Conservation (phyloP, 176 grass and related monocot genomes). For the Juncus inflexus region DNA sequence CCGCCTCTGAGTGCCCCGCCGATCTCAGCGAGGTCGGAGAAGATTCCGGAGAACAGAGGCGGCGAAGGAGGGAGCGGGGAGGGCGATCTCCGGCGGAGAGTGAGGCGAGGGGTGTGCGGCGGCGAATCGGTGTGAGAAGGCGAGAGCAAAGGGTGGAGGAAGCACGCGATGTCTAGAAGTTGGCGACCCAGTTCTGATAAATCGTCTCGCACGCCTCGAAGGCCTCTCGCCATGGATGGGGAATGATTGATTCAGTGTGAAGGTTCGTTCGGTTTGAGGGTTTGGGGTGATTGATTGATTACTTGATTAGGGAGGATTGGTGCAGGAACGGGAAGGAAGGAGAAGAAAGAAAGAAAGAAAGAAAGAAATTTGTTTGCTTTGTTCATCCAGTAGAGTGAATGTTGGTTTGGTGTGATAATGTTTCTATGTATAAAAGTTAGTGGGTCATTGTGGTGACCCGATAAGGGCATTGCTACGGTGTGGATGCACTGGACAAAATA, state of each 20-base stretch:
- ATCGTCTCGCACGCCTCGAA: slow-evolving; percentile 93
- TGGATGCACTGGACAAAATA: background rate
- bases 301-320: background rate
- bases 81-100: slow-evolving; percentile 27
- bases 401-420: background rate
- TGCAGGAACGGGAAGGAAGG: background rate
- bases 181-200: slow-evolving; percentile 89
- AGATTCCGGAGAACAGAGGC: slow-evolving; percentile 58
- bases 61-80: slow-evolving; percentile 31
- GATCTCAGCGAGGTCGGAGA: slow-evolving; percentile 88
- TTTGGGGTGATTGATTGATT: slow-evolving; percentile 4
- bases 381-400: slow-evolving; percentile 17
- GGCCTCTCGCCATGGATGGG: slow-evolving; percentile 67
- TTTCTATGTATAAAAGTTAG: too few relatives aligned
- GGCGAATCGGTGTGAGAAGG: slow-evolving; percentile 70
- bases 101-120: slow-evolving; percentile 43
- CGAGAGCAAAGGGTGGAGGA: slow-evolving; percentile 67
- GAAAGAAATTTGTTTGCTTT: background rate
- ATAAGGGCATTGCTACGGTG: too few relatives aligned
- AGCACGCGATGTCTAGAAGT: slow-evolving; percentile 90
- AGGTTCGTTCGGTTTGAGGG: slow-evolving; percentile 1
- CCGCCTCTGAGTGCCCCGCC: slow-evolving; percentile 61
- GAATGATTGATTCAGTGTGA: background rate
- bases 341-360: background rate
- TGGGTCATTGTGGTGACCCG: too few relatives aligned